Evolutionary conservation across 2,329 filamentous ascomycete species (phyloP).

Genomic region (Alternaria ventricosa): DNA sequence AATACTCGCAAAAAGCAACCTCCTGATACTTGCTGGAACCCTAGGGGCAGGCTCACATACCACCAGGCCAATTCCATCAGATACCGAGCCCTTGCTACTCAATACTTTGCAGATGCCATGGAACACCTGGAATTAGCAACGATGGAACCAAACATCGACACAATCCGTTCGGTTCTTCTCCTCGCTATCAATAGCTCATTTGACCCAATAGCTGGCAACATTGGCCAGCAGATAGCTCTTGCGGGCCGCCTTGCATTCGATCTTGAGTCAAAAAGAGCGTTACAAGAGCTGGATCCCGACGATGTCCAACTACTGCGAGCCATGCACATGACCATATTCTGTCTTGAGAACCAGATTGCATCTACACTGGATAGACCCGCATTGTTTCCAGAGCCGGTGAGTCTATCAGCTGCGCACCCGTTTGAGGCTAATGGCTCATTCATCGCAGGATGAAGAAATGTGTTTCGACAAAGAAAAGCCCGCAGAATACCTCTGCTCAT

Average conservation of each 20-base stretch:
- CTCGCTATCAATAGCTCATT: constrained; percentile 47
- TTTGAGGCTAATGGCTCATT: constrained; percentile 9
- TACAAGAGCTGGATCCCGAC: constrained; percentile 32
- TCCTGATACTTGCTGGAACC: constrained; percentile 27
- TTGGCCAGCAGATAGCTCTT: constrained; percentile 46
- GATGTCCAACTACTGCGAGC: constrained; percentile 32
- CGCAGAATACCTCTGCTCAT: constrained; percentile 42
- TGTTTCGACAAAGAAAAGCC: constrained; percentile 37
- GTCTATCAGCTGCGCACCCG: background rate
- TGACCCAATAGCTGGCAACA: constrained; percentile 44
- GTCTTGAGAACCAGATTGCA: constrained; percentile 45
- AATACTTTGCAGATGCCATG: constrained; percentile 41
- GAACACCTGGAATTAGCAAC: constrained; percentile 42
- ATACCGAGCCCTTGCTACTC: constrained; percentile 35
- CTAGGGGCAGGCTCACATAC: constrained; percentile 34
- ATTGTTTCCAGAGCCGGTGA: constrained; percentile 45
- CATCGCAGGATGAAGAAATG: constrained; percentile 32
- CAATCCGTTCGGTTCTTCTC: constrained; percentile 40
- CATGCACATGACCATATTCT: constrained; percentile 47
- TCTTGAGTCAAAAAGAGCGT: constrained; percentile 35
- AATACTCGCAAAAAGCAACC: constrained; percentile 31
- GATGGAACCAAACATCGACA: constrained; percentile 39
- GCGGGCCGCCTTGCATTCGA: constrained; percentile 43
- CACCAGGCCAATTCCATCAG: constrained; percentile 40
- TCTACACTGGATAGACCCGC: constrained; percentile 45